Base-by-base conservation (phyloP, 2,329 filamentous ascomycete genomes). In the Diaporthe velutina region DNA sequence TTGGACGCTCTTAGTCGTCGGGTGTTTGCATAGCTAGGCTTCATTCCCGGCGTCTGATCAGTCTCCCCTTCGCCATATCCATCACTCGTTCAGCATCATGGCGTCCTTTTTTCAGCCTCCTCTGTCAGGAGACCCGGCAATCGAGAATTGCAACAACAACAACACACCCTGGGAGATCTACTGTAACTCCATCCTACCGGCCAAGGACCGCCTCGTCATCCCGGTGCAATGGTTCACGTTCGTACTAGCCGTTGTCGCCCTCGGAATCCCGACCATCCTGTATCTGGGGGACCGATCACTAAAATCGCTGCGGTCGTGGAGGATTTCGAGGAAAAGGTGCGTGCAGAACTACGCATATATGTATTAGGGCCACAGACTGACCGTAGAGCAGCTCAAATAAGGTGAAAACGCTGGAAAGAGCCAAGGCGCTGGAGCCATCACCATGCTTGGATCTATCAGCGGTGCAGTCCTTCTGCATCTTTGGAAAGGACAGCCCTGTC, bases 101-200 rank as follows among this genome's bases (percentile, higher is more conserved):
- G 79, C 82, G n/a, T 83, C 81, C 3, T 82, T 82, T 75, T 81
- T 82, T 71, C 82, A 81, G 75, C 81, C 80, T 25, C 76, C 75
- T 4, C 76, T 77, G 45, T 79, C 77, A n/a, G 79, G 78, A 50
- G 80, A 82, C 73, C 79, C 80, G 4, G 77, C 78, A 60, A 74
- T 80, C 52, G 48, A 76, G 28, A 78, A 73, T 22, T 82, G 79
- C 74, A 73, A 55, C 17, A 71, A 55, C 17, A 71, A 77, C 8
- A 68, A 66, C 12, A 70, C 67, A 2, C 42, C 73, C 4, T 76
- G 77, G 22, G 74, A 78, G 60, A 76, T 83, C 9, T 83, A 82
- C 75, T 81, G 80, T 77, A 84, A 83, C 74, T 78, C 70, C 19
- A 71, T 80, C 17, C 60, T 83, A 3, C 70, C 79, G 2, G 66